phyloP scores from a whole-genome alignment of 2,329 filamentous ascomycete species.

The Cercospora sesami region DNA sequence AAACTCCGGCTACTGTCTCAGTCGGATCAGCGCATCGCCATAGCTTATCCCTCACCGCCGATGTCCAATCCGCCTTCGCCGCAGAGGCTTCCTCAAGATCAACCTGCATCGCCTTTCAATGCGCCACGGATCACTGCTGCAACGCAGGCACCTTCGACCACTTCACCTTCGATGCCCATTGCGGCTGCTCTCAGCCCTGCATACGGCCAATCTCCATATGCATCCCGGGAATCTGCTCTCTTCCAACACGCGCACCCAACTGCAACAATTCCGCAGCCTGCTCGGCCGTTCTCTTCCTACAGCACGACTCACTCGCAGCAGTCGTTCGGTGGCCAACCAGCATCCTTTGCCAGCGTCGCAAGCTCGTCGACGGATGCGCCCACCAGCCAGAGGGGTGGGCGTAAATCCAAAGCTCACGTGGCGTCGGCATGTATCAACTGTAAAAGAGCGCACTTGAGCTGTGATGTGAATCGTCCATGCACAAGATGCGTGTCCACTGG shows the following conservation, averaged over 20 bases:
- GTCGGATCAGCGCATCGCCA: conserved; percentile 15
- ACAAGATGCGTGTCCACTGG: conserved; percentile 74
- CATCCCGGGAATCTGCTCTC: neutral
- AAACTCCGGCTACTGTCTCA: conserved; percentile 20
- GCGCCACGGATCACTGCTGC: conserved; percentile 11
- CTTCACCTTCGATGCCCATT: conserved; percentile 24
- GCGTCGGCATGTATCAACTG: conserved; percentile 83
- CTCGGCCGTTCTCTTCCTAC: neutral
- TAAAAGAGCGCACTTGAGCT: conserved; percentile 75
- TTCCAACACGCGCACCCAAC: neutral
- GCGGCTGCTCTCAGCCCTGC: conserved; percentile 17
- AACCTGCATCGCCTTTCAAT: conserved; percentile 14
- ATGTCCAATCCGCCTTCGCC: conserved; percentile 54
- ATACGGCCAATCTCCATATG: conserved; percentile 19
- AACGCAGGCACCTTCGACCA: conserved; percentile 14
- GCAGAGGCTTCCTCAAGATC: conserved; percentile 24
- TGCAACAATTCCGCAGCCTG: neutral
- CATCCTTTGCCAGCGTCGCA: conserved; percentile 8
- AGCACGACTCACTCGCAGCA: conserved; percentile 19
- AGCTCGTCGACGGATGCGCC: conserved; percentile 7
- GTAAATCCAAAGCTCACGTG: conserved; percentile 63
- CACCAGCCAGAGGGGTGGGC: conserved; percentile 23
- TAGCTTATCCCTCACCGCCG: conserved; percentile 50
- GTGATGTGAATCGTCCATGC: conserved; percentile 70
- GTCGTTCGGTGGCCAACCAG: neutral